Conservation (phyloP, 768 basidiomycete species). For the Tricholoma hemisulphureum region DNA sequence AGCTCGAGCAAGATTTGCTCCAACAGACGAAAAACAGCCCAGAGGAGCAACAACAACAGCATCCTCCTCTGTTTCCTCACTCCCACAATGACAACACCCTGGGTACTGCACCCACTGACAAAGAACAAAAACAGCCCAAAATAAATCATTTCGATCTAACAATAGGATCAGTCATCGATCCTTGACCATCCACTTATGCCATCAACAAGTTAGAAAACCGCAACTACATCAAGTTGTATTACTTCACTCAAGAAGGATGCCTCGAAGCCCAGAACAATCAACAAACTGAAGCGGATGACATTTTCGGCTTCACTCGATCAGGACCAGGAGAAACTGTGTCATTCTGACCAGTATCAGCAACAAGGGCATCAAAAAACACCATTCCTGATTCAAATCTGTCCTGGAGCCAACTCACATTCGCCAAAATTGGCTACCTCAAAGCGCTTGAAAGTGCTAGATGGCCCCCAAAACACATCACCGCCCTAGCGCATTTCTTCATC, state of each 20-base stretch:
- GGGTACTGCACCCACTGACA: too few species aligned
- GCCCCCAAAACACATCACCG: too few species aligned
- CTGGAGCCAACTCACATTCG: slow-evolving; percentile 5
- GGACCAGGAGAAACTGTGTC: background rate
- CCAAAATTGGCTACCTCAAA: too few species aligned
- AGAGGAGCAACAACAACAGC: too few species aligned
- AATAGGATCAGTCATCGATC: background rate
- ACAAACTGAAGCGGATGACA: background rate
- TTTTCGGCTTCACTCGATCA: background rate
- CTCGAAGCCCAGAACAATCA: background rate
- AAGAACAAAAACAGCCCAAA: background rate
- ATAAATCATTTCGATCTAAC: background rate
- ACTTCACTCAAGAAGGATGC: slow-evolving; percentile 1
- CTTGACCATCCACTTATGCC: slow-evolving; percentile 2
- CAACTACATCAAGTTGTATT: background rate
- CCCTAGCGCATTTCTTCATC: too few species aligned
- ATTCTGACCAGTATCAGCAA: background rate
- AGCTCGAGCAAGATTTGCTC: too few species aligned
- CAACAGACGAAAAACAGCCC: too few species aligned
- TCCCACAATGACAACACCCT: too few species aligned
- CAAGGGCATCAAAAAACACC: background rate
- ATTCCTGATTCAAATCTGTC: background rate
- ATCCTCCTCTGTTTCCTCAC: too few species aligned
- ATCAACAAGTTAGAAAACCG: slow-evolving; percentile 3
- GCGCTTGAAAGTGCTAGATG: too few species aligned